A percentile compares a stretch with the other conserved stretches of the same genome.
These are phyloP conservation scores for Taphrina pruni DNA, from an alignment of 1,139 yeast species.

Conservation along the genomic window DNA sequence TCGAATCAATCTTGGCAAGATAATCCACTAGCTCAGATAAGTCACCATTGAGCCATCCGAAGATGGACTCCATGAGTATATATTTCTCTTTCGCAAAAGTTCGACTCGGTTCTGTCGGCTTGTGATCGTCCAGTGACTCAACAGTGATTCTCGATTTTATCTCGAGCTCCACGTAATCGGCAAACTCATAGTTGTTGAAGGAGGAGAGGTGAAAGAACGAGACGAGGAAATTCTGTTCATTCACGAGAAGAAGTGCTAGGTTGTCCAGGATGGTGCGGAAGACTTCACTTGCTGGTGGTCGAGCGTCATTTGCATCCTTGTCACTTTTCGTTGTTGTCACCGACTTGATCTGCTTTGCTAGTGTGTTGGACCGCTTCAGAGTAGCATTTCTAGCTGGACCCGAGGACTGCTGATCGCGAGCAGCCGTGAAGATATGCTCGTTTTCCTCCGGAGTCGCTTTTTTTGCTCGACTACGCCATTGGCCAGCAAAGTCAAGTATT, in stretches of 20 bases:
- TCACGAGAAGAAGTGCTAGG: constrained; percentile 56
- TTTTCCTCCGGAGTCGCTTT: constrained; percentile 43
- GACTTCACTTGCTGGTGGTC: constrained; percentile 41
- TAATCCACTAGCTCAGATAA: constrained; percentile 54
- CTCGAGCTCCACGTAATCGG: constrained; percentile 56
- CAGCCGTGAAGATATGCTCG: constrained; percentile 46
- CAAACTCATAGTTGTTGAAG: constrained; percentile 57
- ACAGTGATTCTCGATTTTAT: constrained; percentile 51
- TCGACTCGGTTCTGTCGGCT: constrained; percentile 59
- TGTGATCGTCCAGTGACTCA: constrained; percentile 48
- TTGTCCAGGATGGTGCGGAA: constrained; percentile 50
- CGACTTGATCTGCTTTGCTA: constrained; percentile 34
- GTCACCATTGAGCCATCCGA: constrained; percentile 61
- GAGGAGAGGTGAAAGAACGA: constrained; percentile 71
- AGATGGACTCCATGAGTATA: constrained; percentile 61
- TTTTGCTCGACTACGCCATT: constrained; percentile 48
- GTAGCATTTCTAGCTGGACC: constrained; percentile 43
- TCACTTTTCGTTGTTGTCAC: constrained; percentile 45
- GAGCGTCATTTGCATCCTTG: constrained; percentile 29
- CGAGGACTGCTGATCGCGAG: constrained; percentile 37
- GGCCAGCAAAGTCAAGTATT: constrained; percentile 50
- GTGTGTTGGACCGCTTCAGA: constrained; percentile 48
- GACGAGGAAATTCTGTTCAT: constrained; percentile 70
- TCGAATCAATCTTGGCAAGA: constrained; percentile 52
- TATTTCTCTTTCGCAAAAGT: constrained; percentile 63